Evolutionary conservation across 2,329 filamentous ascomycete species (phyloP).

Genomic region (Trichophyton verrucosum): DNA sequence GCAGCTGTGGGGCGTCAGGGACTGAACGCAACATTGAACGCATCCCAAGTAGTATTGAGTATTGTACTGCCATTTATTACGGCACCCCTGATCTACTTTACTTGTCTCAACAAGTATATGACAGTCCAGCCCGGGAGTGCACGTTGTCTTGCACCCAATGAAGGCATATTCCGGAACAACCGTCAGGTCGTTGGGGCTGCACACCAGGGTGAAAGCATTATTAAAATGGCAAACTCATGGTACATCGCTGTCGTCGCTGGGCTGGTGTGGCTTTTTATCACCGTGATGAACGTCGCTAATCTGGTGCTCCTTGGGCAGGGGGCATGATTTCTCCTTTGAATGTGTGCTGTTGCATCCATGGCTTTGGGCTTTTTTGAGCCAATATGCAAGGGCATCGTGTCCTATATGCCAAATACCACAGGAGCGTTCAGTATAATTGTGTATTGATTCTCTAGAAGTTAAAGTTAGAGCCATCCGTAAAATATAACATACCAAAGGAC

Average conservation of each 20-base stretch:
- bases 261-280: conserved; percentile 60
- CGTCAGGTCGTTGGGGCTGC: background rate
- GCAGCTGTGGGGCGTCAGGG: conserved; percentile 61
- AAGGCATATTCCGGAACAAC: background rate
- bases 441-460: background rate
- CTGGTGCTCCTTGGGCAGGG: conserved; percentile 46
- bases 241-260: conserved; percentile 46
- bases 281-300: conserved; percentile 66
- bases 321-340: background rate
- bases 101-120: conserved; percentile 68
- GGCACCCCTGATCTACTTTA: conserved; percentile 75
- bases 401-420: background rate
- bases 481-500: background rate
- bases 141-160: background rate
- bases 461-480: background rate
- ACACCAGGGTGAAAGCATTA: conserved; percentile 13
- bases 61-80: conserved; percentile 72
- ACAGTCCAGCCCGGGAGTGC: conserved; percentile 45
- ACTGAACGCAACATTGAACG: conserved; percentile 59
- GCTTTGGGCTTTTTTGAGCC: background rate
- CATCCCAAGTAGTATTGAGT: conserved; percentile 64
- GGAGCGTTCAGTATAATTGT: background rate
- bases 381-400: background rate
- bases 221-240: conserved; percentile 64
- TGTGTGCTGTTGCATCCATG: no score